phyloP scores from a whole-genome alignment of 139 green algal species.

The Picochlorum sp. region DNA sequence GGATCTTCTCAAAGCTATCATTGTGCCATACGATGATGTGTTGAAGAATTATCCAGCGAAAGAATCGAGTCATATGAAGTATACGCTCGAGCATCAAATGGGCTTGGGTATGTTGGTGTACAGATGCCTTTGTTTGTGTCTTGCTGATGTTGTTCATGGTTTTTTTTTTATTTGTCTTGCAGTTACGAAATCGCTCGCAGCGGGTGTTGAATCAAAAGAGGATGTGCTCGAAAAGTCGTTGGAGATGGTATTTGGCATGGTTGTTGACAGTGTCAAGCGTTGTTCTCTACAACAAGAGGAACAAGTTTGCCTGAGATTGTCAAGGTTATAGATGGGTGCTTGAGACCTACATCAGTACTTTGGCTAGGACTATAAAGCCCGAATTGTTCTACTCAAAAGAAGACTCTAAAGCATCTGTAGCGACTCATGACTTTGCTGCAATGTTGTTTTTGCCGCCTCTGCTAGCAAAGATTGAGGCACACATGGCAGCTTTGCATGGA shows the following conservation, averaged over 20 bases:
- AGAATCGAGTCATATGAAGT: not conserved
- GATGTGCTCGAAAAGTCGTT: not conserved
- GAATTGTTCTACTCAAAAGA: too few relatives aligned
- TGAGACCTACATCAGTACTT: constrained; percentile 26
- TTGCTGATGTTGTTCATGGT: too few relatives aligned
- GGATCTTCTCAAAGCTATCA: constrained; percentile 22
- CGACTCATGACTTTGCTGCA: not conserved
- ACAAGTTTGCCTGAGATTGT: constrained; percentile 53
- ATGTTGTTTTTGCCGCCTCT: constrained; percentile 2
- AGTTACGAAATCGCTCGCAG: not conserved
- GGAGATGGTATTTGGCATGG: not conserved
- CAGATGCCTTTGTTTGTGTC: not conserved
- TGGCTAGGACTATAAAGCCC: too few relatives aligned
- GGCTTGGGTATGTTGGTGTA: not conserved
- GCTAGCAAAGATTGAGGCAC: not conserved
- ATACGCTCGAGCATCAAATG: not conserved
- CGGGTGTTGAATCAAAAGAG: constrained; percentile 4
- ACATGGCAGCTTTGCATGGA: not conserved
- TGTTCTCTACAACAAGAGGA: constrained; percentile 49
- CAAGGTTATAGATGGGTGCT: constrained; percentile 38
- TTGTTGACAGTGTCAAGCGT: constrained; percentile 1
- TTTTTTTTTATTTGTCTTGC: constrained; percentile 10
- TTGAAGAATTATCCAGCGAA: constrained; percentile 21
- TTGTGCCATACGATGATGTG: constrained; percentile 31
- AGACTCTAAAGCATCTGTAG: too few relatives aligned